phyloP scores from a whole-genome alignment of 345 rosid genomes.

The Brassica cretica region DNA sequence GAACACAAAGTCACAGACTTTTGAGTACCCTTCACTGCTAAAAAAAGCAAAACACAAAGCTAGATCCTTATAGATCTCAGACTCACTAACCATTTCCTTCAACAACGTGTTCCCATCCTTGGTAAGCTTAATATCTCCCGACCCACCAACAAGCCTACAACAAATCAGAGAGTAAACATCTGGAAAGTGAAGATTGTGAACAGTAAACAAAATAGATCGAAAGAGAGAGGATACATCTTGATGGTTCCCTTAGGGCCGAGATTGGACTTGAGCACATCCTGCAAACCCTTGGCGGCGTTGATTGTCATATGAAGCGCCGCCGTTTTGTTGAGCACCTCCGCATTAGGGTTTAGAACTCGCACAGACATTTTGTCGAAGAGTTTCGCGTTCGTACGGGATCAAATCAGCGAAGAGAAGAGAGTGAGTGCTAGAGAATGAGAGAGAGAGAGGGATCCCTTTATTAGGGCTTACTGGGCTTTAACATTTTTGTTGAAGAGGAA shows the following conservation, averaged over 20 bases:
- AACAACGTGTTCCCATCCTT: slow-evolving; percentile 95
- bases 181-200: not conserved
- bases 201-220: not conserved
- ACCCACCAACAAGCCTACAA: slow-evolving; percentile 94
- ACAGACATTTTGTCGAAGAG: slow-evolving; percentile 70
- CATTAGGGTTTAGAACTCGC: slow-evolving; percentile 90
- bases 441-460: not conserved
- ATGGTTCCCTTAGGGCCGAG: slow-evolving; percentile 99
- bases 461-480: slow-evolving; percentile 42
- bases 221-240: slow-evolving; percentile 59
- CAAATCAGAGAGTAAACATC: not conserved
- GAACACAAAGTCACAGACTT: not conserved
- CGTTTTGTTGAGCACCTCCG: slow-evolving; percentile 97
- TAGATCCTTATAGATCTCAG: slow-evolving; percentile 16
- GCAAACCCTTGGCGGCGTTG: slow-evolving; percentile 96
- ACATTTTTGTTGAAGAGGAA: not conserved
- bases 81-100: slow-evolving; percentile 78
- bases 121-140: slow-evolving; percentile 96
- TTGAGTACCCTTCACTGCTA: slow-evolving; percentile 12
- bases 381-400: slow-evolving; percentile 14
- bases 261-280: slow-evolving; percentile 90
- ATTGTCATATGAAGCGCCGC: slow-evolving; percentile 99
- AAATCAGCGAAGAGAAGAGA: not conserved
- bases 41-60: slow-evolving; percentile 8
- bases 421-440: not conserved